Evolutionary conservation across 495 filamentous ascomycete genomes (phyloP), one percentile per base, ranked within the genome.

Genomic region (Stereocaulon alpinum): DNA sequence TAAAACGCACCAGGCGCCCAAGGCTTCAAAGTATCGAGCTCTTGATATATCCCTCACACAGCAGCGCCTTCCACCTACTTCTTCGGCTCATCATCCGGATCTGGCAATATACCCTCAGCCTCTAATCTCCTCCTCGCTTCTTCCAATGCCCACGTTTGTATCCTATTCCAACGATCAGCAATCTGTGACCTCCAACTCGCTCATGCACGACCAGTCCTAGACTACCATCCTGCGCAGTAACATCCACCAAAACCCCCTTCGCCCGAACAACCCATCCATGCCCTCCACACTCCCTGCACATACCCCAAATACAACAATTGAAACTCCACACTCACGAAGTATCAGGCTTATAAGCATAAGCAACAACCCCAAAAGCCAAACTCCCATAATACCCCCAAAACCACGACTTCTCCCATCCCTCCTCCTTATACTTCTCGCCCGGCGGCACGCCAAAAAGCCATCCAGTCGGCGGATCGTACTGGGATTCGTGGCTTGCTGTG

Each of bases 91-190:
- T 76, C 34, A 78, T 74, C 11, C 27, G 88, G 86, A 67, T 95
- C 91, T 68, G 87, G 81, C 64, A 96, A 73, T 69, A 97, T 94
- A 49, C 93, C 93, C 77, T 99, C 93, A 18, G 82, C 86, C 76
- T 99, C 93, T 76, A 99, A 79, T 71, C 93, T 78, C 70, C 93
- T 80, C 58, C 92, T 81, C 42, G 93, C 93, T 75, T 99, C 93
- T 74, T 99, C 93, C 48, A 99, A 79, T 34, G 93, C 93, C 93
- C 93, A 99, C 52, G 91, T 96, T 79, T 97, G 91, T 84, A 99
- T 97, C 67, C 94, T 98, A 15, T 54, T 5, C 20, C 11, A 3
- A 18, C 2, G 9, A 12, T 53, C 11, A 59, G 57, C 48, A 17
- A 17, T 37, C 41, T 11, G 61, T 60, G 44, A 20, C 55, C 61